Conservation (phyloP, 352 stramenopile species). For the Thalassiosira delicatula region DNA sequence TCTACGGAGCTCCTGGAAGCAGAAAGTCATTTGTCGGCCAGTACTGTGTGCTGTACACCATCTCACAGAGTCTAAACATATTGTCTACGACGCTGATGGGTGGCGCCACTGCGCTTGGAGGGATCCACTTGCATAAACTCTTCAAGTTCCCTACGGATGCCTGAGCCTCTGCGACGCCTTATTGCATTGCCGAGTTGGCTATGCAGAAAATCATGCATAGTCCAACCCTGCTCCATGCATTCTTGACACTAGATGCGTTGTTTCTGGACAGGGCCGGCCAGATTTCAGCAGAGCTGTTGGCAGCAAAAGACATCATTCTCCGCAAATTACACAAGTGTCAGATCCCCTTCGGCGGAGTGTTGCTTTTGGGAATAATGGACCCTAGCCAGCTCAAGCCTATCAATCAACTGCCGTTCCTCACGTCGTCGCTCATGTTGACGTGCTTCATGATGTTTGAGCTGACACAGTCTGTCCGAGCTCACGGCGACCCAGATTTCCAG, state of each 20-base stretch:
- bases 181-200: neutral
- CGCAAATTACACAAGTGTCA: neutral
- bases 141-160: constrained; percentile 9
- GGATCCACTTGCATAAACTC: constrained; percentile 20
- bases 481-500: constrained; percentile 12
- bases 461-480: constrained; percentile 32
- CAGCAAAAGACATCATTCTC: constrained; percentile 31
- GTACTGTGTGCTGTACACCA: constrained; percentile 11
- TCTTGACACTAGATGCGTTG: constrained; percentile 17
- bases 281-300: constrained; percentile 5
- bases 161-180: neutral
- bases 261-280: constrained; percentile 30
- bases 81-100: constrained; percentile 22
- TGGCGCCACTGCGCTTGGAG: constrained; percentile 17
- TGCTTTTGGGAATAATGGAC: constrained; percentile 39
- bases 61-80: constrained; percentile 11
- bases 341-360: constrained; percentile 31
- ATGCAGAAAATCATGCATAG: constrained; percentile 1
- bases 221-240: neutral
- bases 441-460: constrained; percentile 30
- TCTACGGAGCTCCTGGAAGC: constrained; percentile 22
- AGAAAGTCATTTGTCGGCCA: constrained; percentile 22
- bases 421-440: constrained; percentile 24
- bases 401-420: constrained; percentile 12
- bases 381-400: constrained; percentile 24